Conservation (phyloP, 805 yeast genomes). For the Hanseniaspora vineae region DNA sequence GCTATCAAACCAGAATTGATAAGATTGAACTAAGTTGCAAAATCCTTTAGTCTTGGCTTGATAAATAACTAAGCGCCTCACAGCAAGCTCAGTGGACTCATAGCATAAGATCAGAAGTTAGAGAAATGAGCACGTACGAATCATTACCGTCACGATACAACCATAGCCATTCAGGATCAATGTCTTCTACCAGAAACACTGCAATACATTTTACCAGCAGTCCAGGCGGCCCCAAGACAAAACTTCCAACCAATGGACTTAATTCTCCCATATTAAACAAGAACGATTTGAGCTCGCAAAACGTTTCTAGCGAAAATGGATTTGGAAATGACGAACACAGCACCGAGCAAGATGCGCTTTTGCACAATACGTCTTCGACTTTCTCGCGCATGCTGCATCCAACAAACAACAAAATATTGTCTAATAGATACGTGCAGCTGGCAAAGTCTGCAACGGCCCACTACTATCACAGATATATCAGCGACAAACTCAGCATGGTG, state of each 20-base stretch:
- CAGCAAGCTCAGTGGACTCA: too few relatives aligned
- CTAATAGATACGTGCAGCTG: neutral
- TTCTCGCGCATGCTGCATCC: neutral
- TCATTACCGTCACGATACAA: conserved; percentile 3
- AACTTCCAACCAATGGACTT: neutral
- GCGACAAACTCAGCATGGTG: conserved; percentile 4
- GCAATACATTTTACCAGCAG: too few relatives aligned
- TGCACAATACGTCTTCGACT: neutral
- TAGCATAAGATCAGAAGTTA: neutral
- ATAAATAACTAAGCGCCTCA: too few relatives aligned
- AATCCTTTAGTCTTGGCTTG: too few relatives aligned
- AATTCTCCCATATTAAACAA: conserved; percentile 17
- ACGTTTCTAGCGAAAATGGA: neutral
- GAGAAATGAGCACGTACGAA: neutral
- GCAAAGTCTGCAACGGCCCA: too few relatives aligned
- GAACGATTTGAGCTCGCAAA: neutral
- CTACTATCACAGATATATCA: neutral
- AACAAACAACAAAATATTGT: neutral
- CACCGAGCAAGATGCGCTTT: neutral
- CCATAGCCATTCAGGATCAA: conserved; percentile 7
- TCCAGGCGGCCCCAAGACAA: neutral
- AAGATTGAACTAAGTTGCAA: too few relatives aligned
- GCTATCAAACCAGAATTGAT: too few relatives aligned
- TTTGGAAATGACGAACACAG: neutral
- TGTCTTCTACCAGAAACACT: neutral